Conservation (phyloP, 1,284 basidiomycete genomes). For the Apiotrichum domesticum region DNA sequence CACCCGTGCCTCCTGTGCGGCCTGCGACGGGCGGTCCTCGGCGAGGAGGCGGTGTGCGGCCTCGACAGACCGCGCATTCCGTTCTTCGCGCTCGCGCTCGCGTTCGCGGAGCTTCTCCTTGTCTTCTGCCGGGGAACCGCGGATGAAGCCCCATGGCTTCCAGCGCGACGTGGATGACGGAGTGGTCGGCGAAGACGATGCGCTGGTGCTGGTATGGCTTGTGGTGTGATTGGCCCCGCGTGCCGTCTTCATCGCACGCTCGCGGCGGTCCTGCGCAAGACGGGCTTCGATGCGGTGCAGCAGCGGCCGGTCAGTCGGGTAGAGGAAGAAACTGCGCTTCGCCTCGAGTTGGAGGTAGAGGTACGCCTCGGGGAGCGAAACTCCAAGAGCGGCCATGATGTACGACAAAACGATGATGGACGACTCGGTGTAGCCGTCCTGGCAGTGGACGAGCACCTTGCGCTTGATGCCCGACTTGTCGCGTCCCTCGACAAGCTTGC, state of each 20-base stretch:
- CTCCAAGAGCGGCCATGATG: conserved; percentile 72
- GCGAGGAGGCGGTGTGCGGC: conserved; percentile 24
- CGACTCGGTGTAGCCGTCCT: conserved; percentile 66
- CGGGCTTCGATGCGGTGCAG: conserved; percentile 66
- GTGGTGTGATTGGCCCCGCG: neutral
- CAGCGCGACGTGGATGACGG: conserved; percentile 20
- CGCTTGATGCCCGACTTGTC: conserved; percentile 32
- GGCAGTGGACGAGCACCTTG: conserved; percentile 46
- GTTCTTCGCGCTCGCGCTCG: neutral
- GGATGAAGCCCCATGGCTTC: conserved; percentile 31
- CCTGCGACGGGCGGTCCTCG: conserved; percentile 24
- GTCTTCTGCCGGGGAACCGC: conserved; percentile 1
- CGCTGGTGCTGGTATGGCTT: neutral
- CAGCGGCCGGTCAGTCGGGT: conserved; percentile 71
- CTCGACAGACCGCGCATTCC: conserved; percentile 12
- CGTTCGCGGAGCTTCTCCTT: conserved; percentile 1
- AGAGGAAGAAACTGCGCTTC: conserved; percentile 78
- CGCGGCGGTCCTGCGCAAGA: conserved; percentile 43
- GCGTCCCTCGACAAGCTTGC: conserved; percentile 38
- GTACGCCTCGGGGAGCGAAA: conserved; percentile 74
- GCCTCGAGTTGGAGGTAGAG: conserved; percentile 59
- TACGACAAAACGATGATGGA: conserved; percentile 80
- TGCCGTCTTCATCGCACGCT: conserved; percentile 31
- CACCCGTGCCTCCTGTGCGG: conserved; percentile 50
- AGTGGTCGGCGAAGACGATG: conserved; percentile 2